Percentiles rank a stretch among this genome's conserved stretches.
These are phyloP conservation scores for Eucommia ulmoides DNA, from an alignment of 257 asterid genomes.

Conservation along the genomic window DNA sequence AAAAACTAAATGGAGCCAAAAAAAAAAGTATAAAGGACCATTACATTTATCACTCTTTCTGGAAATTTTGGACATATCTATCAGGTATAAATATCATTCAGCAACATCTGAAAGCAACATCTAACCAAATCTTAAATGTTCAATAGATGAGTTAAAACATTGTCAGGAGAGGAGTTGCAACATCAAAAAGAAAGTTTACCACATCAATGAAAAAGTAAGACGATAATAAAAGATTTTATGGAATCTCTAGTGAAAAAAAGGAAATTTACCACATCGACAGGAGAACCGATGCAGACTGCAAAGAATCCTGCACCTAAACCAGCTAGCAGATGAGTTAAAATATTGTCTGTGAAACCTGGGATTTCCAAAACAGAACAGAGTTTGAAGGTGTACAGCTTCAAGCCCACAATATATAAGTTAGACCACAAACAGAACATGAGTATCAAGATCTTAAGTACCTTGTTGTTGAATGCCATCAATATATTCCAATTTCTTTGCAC, in stretches of 20 bases:
- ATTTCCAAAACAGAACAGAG: conserved; percentile 48
- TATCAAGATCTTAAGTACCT: conserved; percentile 44
- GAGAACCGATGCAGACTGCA: conserved; percentile 93
- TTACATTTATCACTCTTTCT: too few relatives aligned
- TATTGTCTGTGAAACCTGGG: conserved; percentile 76
- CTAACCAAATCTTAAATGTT: background rate
- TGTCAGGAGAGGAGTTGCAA: background rate
- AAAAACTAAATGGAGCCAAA: too few relatives aligned
- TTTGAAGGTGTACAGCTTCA: too few relatives aligned
- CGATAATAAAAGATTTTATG: too few relatives aligned
- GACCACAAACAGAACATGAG: too few relatives aligned
- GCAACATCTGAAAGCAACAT: background rate
- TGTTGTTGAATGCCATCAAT: conserved; percentile 78
- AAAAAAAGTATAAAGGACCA: too few relatives aligned
- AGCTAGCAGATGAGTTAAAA: conserved; percentile 70
- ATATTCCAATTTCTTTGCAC: conserved; percentile 81
- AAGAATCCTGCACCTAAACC: conserved; percentile 95
- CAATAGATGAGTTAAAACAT: background rate
- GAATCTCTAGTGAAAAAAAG: too few relatives aligned
- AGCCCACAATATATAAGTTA: too few relatives aligned
- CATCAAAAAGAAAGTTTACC: conserved; percentile 3
- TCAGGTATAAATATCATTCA: background rate
- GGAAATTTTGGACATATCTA: too few relatives aligned
- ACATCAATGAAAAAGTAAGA: conserved; percentile 10
- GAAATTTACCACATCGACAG: conserved; percentile 94